These are phyloP conservation scores for Acanthamoeba culbertsoni DNA, from an alignment of 208 protist genomes.

Conservation along the genomic window DNA sequence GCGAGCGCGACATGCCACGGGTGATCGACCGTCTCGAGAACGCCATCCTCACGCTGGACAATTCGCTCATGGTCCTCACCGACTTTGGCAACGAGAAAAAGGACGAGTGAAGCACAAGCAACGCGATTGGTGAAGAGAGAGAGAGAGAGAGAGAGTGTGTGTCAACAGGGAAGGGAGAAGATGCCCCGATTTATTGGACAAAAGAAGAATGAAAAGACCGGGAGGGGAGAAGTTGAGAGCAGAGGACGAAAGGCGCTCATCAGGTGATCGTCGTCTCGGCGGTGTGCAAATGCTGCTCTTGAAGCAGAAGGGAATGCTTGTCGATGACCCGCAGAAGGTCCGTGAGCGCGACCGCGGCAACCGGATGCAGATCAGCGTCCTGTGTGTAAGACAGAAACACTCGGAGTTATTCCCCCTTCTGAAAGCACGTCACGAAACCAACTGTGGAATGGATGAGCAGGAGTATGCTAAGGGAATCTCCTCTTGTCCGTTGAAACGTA, in stretches of 20 bases:
- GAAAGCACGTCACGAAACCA: background rate
- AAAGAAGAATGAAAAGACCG: too few species aligned
- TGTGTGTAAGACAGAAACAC: background rate
- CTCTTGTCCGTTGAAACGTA: background rate
- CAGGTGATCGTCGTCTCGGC: background rate
- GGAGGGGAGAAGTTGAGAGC: too few species aligned
- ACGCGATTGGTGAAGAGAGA: background rate
- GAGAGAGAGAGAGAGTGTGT: too few species aligned
- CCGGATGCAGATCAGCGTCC: background rate
- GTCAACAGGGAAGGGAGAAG: too few species aligned
- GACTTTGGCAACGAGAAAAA: constrained; percentile 35
- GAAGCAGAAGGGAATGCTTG: background rate
- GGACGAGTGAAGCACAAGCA: constrained; percentile 7
- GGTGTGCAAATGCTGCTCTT: background rate
- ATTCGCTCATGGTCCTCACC: constrained; percentile 51
- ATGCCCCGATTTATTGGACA: too few species aligned
- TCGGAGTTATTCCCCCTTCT: background rate
- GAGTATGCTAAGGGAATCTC: background rate
- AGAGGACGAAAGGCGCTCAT: too few species aligned
- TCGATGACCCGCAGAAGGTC: background rate
- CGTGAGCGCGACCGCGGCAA: background rate
- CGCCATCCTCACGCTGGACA: constrained; percentile 9
- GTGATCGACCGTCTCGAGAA: constrained; percentile 1
- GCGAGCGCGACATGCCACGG: background rate
- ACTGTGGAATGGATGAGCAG: background rate